Evolutionary conservation across 305 asterid species (phyloP), one percentile per base, ranked within the genome.

Genomic region (Ilex paraguariensis): DNA sequence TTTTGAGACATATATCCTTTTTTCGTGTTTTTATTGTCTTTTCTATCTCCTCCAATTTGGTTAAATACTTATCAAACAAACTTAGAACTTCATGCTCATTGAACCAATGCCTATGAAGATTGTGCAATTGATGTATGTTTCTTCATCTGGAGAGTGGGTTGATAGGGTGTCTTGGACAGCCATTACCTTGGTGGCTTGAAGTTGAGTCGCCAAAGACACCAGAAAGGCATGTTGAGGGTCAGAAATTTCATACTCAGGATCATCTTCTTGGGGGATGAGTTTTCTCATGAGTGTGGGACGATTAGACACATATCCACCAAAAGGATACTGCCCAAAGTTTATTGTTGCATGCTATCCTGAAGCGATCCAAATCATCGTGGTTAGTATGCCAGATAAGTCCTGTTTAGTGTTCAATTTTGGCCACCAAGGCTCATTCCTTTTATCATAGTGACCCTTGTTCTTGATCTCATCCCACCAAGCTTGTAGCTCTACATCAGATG

Each of bases 321-420:
- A 86, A 0, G 93, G 95, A 52, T 84, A 89, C 63, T 89, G 96
- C 53, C 96, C 96, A 12, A 86, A 86, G 83, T 89, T 89, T 67
- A 89, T 81, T 13, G 93, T 93, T 28, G 96, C 93, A 40, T 86
- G 96, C 70, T 89, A 90, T 56, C 90, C 95, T 13, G 96, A 89
- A 56, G 90, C 90, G 3, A 76, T 72, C 96, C 95, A 89, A 55
- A 89, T 82, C 65, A 89, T 89, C 14, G 75, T 84, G 42, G 95
- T 65, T 8, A 86, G 79, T 28, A 89, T 84, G 62, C 64, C 60
- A 0, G 89, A 76, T 56, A 89, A 77, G 66, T 84, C 96, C 53
- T 81, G 85, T 58, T 82, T 85, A 13, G 87, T 84, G 1, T 49
- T 39, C 36, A 86, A 93, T 21, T 73, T 76, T 13, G 95, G 95